Conservation (phyloP, 179 eudicot genomes). For the Corrigiola litoralis region DNA sequence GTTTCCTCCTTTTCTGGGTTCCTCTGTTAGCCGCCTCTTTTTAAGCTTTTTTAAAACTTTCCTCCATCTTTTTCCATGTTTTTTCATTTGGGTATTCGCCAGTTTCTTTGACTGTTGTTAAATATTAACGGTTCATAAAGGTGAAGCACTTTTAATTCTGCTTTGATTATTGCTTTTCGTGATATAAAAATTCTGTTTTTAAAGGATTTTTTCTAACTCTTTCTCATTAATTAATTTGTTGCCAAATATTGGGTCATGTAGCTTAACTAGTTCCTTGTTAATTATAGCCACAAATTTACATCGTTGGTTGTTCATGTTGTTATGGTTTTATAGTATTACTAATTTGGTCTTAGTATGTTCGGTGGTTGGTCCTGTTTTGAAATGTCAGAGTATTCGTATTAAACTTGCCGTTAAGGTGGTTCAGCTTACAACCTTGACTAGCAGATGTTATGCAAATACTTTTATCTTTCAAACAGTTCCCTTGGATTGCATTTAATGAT, state of each 20-base stretch:
- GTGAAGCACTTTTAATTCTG: not conserved
- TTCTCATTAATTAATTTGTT: not conserved
- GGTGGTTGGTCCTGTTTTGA: not conserved
- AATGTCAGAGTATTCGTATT: not conserved
- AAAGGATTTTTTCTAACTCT: not conserved
- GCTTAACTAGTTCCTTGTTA: not conserved
- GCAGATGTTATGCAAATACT: not conserved
- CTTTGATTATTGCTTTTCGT: not conserved
- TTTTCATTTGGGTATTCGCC: constrained; percentile 25
- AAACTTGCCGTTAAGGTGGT: constrained; percentile 11
- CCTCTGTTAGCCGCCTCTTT: constrained; percentile 12
- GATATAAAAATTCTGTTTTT: not conserved
- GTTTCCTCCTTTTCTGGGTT: constrained; percentile 10
- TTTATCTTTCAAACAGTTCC: constrained; percentile 13
- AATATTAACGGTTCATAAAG: constrained; percentile 10
- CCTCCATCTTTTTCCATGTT: constrained; percentile 5
- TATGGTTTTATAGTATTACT: too few species aligned
- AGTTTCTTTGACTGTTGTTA: constrained; percentile 13
- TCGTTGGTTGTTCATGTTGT: not conserved
- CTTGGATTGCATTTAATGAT: not conserved
- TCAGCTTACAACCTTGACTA: constrained; percentile 7
- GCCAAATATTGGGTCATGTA: too few species aligned
- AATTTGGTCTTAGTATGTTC: too few species aligned
- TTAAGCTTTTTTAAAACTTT: not conserved
- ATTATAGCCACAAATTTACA: not conserved